phyloP scores from a whole-genome alignment of 345 rosid species.

The Hibiscus trionum region DNA sequence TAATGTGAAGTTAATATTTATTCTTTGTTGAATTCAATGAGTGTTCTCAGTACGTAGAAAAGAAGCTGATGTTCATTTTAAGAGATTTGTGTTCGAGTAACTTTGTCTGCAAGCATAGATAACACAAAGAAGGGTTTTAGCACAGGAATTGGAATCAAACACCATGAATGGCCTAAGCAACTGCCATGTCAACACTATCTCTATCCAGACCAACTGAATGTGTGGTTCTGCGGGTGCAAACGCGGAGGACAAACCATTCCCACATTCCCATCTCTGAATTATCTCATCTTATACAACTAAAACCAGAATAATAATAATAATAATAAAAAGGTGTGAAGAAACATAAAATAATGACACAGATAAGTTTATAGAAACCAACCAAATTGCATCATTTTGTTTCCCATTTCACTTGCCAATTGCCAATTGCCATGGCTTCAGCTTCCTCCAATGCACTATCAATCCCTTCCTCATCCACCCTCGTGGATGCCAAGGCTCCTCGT shows the following conservation, averaged over 20 bases:
- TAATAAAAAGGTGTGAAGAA: background rate
- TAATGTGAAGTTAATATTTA: too few relatives aligned
- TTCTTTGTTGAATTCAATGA: too few relatives aligned
- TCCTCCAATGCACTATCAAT: constrained; percentile 38
- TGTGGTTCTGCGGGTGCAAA: constrained; percentile 30
- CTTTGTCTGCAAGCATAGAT: background rate
- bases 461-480: constrained; percentile 42
- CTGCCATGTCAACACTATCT: constrained; percentile 49
- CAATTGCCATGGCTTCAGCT: constrained; percentile 38
- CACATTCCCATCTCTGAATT: constrained; percentile 18
- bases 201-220: constrained; percentile 49
- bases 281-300: constrained; percentile 4
- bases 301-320: background rate
- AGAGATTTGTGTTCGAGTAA: too few relatives aligned
- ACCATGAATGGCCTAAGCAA: constrained; percentile 35
- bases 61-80: too few relatives aligned
- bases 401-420: constrained; percentile 8
- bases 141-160: constrained; percentile 25
- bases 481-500: constrained; percentile 54
- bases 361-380: background rate
- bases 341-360: background rate
- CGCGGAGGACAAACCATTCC: constrained; percentile 28
- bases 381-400: constrained; percentile 6
- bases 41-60: too few relatives aligned
- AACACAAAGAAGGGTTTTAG: background rate